These are phyloP conservation scores for Metschnikowia lachancei DNA, from an alignment of 805 yeast species.

Conservation along the genomic window DNA sequence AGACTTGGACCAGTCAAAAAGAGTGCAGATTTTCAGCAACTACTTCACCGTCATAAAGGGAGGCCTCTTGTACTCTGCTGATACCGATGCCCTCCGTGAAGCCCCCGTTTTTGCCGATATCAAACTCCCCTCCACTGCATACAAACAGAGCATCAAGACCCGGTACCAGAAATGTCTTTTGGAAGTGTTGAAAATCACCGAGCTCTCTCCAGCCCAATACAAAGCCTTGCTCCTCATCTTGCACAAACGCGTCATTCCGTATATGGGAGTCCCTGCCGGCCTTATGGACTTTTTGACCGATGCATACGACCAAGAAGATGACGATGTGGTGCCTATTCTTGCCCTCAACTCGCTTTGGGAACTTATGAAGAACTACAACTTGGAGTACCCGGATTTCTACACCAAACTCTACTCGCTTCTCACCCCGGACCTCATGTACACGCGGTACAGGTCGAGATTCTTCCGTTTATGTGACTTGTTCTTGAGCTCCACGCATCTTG, in stretches of 20 bases:
- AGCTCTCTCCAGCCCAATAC: constrained; percentile 54
- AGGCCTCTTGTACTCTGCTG: constrained; percentile 23
- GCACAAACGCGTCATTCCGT: constrained; percentile 84
- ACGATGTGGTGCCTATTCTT: constrained; percentile 59
- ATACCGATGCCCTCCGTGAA: constrained; percentile 31
- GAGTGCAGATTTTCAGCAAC: constrained; percentile 34
- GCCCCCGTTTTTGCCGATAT: constrained; percentile 28
- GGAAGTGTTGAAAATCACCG: constrained; percentile 46
- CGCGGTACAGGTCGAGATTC: constrained; percentile 80
- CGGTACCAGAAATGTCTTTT: constrained; percentile 73
- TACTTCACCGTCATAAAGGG: constrained; percentile 37
- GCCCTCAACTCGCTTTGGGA: constrained; percentile 87
- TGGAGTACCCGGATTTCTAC: constrained; percentile 91
- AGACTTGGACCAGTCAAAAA: background rate
- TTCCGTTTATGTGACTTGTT: constrained; percentile 84
- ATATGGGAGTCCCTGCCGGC: constrained; percentile 70
- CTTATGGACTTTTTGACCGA: constrained; percentile 94
- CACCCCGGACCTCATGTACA: constrained; percentile 71
- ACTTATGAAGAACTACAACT: constrained; percentile 73
- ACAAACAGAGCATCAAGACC: constrained; percentile 50
- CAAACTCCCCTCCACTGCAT: constrained; percentile 38
- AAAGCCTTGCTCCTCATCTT: constrained; percentile 65
- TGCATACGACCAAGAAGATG: constrained; percentile 56
- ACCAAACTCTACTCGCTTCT: constrained; percentile 76
- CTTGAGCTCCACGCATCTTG: constrained; percentile 80